These are phyloP conservation scores for Atkinsonella hypoxylon DNA, from an alignment of 2,329 filamentous ascomycete genomes.

Conservation along the genomic window DNA sequence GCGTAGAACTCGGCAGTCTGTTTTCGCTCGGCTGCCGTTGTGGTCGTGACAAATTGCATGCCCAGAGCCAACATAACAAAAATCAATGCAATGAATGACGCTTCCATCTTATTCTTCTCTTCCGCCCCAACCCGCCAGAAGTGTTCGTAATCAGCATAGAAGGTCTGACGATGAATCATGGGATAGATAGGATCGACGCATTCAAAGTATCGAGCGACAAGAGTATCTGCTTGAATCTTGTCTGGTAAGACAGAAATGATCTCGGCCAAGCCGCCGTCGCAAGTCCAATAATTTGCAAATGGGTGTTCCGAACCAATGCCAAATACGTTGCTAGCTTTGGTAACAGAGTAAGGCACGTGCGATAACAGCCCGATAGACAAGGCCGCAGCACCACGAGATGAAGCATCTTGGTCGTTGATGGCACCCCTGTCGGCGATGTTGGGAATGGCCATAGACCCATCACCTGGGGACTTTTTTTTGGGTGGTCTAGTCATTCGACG, in stretches of 20 bases:
- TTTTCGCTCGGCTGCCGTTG: constrained; percentile 48
- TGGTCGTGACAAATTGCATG: constrained; percentile 60
- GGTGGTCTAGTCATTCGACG: constrained; percentile 46
- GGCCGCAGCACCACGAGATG: constrained; percentile 39
- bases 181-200: constrained; percentile 72
- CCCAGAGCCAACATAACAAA: constrained; percentile 70
- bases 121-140: constrained; percentile 54
- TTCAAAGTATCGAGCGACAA: constrained; percentile 52
- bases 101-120: constrained; percentile 51
- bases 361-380: constrained; percentile 53
- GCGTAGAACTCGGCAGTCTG: constrained; percentile 74
- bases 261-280: constrained; percentile 60
- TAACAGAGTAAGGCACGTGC: constrained; percentile 59
- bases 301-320: constrained; percentile 70
- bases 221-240: constrained; percentile 62
- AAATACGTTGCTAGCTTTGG: constrained; percentile 65
- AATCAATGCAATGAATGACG: constrained; percentile 58
- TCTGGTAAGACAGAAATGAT: constrained; percentile 65
- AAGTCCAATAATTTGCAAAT: constrained; percentile 79
- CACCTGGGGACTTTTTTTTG: constrained; percentile 35
- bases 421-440: constrained; percentile 45
- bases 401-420: constrained; percentile 28
- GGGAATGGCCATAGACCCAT: constrained; percentile 31
- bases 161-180: constrained; percentile 63
- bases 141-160: constrained; percentile 66